Conservation (phyloP, 1,139 yeast species). For the Yamadazyma buinensis region DNA sequence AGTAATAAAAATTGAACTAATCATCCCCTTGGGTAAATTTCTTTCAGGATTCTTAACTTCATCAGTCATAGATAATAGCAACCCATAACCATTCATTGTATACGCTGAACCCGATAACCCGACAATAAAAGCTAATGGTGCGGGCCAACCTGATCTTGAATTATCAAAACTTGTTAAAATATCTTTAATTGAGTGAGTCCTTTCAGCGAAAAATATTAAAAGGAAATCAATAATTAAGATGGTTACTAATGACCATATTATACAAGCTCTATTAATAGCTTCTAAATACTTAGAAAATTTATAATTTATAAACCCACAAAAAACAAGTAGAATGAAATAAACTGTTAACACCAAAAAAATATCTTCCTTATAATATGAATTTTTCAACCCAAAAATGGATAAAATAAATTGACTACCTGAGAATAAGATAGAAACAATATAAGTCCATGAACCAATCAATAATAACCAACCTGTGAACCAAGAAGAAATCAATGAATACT, state of each 20-base stretch:
- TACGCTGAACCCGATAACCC: slow-evolving; percentile 79
- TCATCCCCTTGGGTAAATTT: slow-evolving; percentile 75
- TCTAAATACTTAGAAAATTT: slow-evolving; percentile 59
- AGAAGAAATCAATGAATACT: slow-evolving; percentile 51
- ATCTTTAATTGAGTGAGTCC: slow-evolving; percentile 55
- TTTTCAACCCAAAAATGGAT: slow-evolving; percentile 58
- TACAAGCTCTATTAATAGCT: slow-evolving; percentile 60
- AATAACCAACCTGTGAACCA: slow-evolving; percentile 80
- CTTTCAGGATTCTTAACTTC: slow-evolving; percentile 75
- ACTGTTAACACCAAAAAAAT: slow-evolving; percentile 52
- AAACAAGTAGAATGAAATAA: slow-evolving; percentile 50
- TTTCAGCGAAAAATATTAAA: slow-evolving; percentile 55
- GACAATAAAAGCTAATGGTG: slow-evolving; percentile 59
- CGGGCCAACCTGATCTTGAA: slow-evolving; percentile 70
- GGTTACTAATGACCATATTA: slow-evolving; percentile 70
- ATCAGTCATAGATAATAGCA: slow-evolving; percentile 77
- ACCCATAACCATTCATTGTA: slow-evolving; percentile 79
- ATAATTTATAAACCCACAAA: slow-evolving; percentile 61
- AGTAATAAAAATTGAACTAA: slow-evolving; percentile 61
- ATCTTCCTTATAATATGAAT: slow-evolving; percentile 56
- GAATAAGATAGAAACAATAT: slow-evolving; percentile 67
- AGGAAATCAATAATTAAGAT: slow-evolving; percentile 65
- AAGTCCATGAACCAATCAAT: slow-evolving; percentile 72
- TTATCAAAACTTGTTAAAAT: slow-evolving; percentile 71
- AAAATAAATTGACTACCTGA: slow-evolving; percentile 72